Conservation (phyloP, 73 alveolate genomes). For the Breviolum minutum region DNA sequence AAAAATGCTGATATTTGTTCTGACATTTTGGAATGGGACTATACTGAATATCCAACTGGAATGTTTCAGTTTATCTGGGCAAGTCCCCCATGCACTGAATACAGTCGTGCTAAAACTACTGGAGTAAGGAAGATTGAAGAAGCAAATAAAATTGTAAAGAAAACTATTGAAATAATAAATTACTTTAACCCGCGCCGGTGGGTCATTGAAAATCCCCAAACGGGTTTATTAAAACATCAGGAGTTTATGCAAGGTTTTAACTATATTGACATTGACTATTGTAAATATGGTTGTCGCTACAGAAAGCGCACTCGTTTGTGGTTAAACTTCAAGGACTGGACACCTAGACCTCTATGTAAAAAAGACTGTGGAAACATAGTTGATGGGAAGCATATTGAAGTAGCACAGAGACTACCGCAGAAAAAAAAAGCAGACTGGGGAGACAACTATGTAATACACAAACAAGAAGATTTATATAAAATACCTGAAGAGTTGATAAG, state of each 20-base stretch:
- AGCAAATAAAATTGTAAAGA: no score
- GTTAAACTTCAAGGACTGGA: neutral
- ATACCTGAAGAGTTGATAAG: neutral
- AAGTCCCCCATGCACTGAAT: no score
- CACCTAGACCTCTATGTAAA: neutral
- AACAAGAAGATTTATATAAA: neutral
- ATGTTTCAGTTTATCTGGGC: no score
- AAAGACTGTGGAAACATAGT: neutral
- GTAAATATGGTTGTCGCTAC: neutral
- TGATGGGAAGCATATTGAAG: neutral
- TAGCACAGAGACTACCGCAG: neutral
- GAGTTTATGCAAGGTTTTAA: neutral
- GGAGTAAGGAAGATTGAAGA: no score
- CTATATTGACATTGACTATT: neutral
- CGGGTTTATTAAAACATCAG: neutral
- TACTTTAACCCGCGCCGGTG: neutral
- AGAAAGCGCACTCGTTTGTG: constrained; percentile 1
- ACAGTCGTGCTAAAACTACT: no score
- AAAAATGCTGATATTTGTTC: no score
- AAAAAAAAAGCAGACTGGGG: neutral
- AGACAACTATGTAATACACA: neutral
- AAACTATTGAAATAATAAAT: neutral
- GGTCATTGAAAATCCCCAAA: neutral
- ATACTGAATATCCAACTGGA: no score
- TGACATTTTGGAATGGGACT: no score